These are phyloP conservation scores for Hanseniaspora valbyensis DNA, from an alignment of 805 yeast species.

Conservation along the genomic window DNA sequence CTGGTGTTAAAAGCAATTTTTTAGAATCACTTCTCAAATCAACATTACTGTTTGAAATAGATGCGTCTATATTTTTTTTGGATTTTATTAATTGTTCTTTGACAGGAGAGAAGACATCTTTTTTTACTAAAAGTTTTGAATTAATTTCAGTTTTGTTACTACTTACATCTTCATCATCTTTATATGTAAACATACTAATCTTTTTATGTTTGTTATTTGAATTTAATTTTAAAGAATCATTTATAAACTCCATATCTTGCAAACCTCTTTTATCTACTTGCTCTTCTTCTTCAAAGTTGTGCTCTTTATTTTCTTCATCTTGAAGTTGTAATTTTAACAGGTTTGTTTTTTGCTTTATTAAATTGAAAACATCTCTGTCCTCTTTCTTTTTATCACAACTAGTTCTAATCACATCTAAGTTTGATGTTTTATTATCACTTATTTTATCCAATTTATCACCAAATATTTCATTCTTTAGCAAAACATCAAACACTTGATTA, in stretches of 20 bases:
- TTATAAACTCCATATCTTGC: background rate
- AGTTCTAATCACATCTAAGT: background rate
- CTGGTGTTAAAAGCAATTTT: slow-evolving; percentile 65
- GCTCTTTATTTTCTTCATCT: background rate
- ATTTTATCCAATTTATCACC: slow-evolving; percentile 64
- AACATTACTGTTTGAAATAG: background rate
- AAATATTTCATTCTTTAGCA: slow-evolving; percentile 78
- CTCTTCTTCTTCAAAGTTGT: background rate
- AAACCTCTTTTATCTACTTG: background rate
- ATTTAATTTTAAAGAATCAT: background rate
- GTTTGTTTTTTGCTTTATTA: background rate
- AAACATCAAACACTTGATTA: slow-evolving; percentile 72
- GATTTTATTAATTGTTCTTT: background rate
- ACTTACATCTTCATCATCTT: background rate
- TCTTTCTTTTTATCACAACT: background rate
- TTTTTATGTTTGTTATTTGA: background rate
- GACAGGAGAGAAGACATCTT: background rate
- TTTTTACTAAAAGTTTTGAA: background rate
- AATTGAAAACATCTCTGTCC: background rate
- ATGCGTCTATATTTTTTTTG: background rate
- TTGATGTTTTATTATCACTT: slow-evolving; percentile 16
- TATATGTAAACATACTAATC: background rate
- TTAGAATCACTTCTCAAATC: slow-evolving; percentile 70
- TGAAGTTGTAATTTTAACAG: too few relatives aligned
- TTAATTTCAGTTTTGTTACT: background rate